phyloP scores from a whole-genome alignment of 495 filamentous ascomycete species.

The Aspergillus baeticus region DNA sequence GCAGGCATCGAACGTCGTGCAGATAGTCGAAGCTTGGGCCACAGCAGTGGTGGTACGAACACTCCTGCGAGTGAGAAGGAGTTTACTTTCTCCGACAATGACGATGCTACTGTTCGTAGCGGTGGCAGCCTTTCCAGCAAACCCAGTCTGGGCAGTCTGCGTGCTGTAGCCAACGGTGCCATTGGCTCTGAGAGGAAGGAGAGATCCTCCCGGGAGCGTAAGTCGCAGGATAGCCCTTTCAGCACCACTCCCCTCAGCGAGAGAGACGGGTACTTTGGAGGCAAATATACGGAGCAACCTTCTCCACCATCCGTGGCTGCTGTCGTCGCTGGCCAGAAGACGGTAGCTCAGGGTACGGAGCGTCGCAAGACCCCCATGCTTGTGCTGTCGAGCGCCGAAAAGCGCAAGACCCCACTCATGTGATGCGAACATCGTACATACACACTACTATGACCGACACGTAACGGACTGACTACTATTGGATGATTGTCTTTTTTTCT shows the following conservation, averaged over 20 bases:
- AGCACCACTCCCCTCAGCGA: constrained; percentile 52
- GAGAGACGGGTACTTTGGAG: constrained; percentile 57
- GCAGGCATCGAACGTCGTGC: constrained; percentile 84
- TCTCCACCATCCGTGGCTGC: constrained; percentile 44
- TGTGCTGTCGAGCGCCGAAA: constrained; percentile 84
- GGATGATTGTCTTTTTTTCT: constrained; percentile 21
- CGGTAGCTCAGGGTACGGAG: constrained; percentile 49
- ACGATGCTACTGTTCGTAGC: constrained; percentile 77
- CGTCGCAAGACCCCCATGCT: constrained; percentile 82
- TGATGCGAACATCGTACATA: constrained; percentile 38
- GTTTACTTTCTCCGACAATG: constrained; percentile 77
- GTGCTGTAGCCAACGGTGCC: constrained; percentile 74
- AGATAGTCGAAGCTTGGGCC: constrained; percentile 55
- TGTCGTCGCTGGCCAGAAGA: constrained; percentile 48
- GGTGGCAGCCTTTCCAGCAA: constrained; percentile 73
- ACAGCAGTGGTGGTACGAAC: constrained; percentile 70
- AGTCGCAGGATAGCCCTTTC: constrained; percentile 46
- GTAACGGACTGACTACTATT: constrained; percentile 25
- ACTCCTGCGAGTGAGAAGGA: constrained; percentile 88
- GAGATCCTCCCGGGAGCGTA: constrained; percentile 60
- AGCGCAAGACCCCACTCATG: constrained; percentile 75
- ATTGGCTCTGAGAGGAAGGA: constrained; percentile 81
- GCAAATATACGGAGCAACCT: constrained; percentile 47
- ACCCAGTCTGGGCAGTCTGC: constrained; percentile 75
- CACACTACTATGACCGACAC: constrained; percentile 38